Evolutionary conservation across 2,329 filamentous ascomycete species (phyloP), one percentile per base, ranked within the genome.

Genomic region (Mollisiaceae sp.): DNA sequence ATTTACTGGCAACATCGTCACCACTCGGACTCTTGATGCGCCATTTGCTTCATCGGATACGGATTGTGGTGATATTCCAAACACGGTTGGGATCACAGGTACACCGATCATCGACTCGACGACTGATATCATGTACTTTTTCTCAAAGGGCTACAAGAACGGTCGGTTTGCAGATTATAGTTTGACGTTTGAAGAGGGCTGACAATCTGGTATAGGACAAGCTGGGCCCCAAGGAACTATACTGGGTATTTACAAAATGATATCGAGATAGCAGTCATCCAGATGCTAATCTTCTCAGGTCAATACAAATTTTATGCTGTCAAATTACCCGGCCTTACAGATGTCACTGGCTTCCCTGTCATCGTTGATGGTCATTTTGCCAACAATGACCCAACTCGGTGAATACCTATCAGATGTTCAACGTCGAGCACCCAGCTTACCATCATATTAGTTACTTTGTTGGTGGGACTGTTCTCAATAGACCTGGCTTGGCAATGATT

Each of bases 1-100:
- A 0, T 81, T 82, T 70, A 85, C 82, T 0, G 84, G 85, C n/a
- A 78, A 75, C 2, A 82, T 86, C n/a, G 67, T 86, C 18, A 74
- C 75, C 0, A 78, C 76, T 1, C 76, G 83, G 9, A 84, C 81
- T 32, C 76, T 87, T 0, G 78, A 79, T 63, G 79, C 82, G 50
- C 82, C 82, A 8, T 83, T 83, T 67, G 68, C 15, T 6, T 14
- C 45, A 11, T 24, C 24, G 15, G 59, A 66, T 22, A 36, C 60
- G 1, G 15, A 39, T 22, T 65, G 58, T 27, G 58, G 54, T 22
- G 68, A 69, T 54, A 69, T 69, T 45, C 61, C 64, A 22, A 62
- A 64, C n/a, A 60, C 56, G 2, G 52, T 70, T 38, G 69, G 67
- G 11, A 67, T 70, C 22, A 67, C 62, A n/a, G 68, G 67, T 50